phyloP scores from a whole-genome alignment of 495 filamentous ascomycete genomes.

The Thozetella sp. region DNA sequence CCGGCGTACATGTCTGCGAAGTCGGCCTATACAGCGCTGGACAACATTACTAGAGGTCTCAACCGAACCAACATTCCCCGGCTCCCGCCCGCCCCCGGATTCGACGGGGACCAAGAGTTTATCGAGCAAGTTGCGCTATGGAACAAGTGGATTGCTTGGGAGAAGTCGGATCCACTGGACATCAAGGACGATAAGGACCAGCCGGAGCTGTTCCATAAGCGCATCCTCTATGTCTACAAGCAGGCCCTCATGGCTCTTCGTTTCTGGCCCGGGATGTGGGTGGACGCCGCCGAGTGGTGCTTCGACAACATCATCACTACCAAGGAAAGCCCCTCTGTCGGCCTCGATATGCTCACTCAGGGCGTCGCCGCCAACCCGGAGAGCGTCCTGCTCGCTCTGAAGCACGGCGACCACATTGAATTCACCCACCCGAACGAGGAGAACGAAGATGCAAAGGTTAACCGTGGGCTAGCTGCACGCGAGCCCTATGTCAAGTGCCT shows the following conservation, averaged over 20 bases:
- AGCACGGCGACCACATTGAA: slow-evolving; percentile 84
- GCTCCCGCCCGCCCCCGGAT: slow-evolving; percentile 81
- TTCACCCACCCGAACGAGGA: slow-evolving; percentile 67
- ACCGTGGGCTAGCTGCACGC: slow-evolving; percentile 72
- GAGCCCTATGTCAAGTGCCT: slow-evolving; percentile 83
- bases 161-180: slow-evolving; percentile 88
- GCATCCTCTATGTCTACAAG: slow-evolving; percentile 88
- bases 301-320: slow-evolving; percentile 67
- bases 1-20: slow-evolving; percentile 93
- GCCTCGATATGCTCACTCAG: slow-evolving; percentile 68
- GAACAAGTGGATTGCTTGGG: slow-evolving; percentile 93
- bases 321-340: slow-evolving; percentile 65
- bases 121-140: slow-evolving; percentile 84
- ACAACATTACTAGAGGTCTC: slow-evolving; percentile 81
- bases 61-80: slow-evolving; percentile 75
- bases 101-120: slow-evolving; percentile 86
- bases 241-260: slow-evolving; percentile 91
- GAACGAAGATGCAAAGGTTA: slow-evolving; percentile 66
- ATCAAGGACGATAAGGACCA: slow-evolving; percentile 86
- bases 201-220: slow-evolving; percentile 65
- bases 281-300: slow-evolving; percentile 92
- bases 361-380: slow-evolving; percentile 92
- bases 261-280: slow-evolving; percentile 96
- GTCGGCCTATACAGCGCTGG: slow-evolving; percentile 77
- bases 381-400: slow-evolving; percentile 86